A percentile compares a stretch with the other conserved stretches of the same genome.
phyloP scores from a whole-genome alignment of 2,329 filamentous ascomycete genomes.

The Emmonsiellopsis sp. region DNA sequence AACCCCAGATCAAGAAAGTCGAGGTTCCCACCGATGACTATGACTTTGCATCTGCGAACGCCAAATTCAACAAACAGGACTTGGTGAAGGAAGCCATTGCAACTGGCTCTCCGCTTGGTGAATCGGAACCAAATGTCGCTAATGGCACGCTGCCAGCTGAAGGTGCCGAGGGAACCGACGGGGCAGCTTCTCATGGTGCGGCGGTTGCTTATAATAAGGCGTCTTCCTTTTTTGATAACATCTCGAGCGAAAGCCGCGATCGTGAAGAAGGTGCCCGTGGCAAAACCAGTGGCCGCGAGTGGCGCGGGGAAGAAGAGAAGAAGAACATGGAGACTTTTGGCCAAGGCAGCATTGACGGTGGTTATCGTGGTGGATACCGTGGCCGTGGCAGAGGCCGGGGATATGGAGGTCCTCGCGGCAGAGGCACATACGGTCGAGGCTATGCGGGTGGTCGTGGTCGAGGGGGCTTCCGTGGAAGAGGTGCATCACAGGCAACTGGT shows the following conservation, averaged over 20 bases:
- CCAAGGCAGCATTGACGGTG: slow-evolving; percentile 84
- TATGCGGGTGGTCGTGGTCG: slow-evolving; percentile 35
- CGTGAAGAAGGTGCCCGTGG: slow-evolving; percentile 61
- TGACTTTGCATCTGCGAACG: slow-evolving; percentile 79
- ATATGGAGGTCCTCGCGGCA: slow-evolving; percentile 35
- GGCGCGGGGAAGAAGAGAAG: slow-evolving; percentile 85
- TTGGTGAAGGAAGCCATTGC: slow-evolving; percentile 82
- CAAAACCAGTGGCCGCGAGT: slow-evolving; percentile 71
- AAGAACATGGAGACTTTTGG: slow-evolving; percentile 98
- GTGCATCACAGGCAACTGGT: slow-evolving; percentile 29
- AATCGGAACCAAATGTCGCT: slow-evolving; percentile 41
- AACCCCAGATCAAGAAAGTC: slow-evolving; percentile 54
- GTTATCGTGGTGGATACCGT: slow-evolving; percentile 71
- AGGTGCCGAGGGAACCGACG: slow-evolving; percentile 22
- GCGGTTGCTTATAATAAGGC: slow-evolving; percentile 71
- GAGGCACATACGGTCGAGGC: slow-evolving; percentile 39
- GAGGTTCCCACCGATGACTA: slow-evolving; percentile 88
- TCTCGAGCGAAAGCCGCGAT: slow-evolving; percentile 87
- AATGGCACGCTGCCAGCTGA: slow-evolving; percentile 32
- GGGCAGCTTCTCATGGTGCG: slow-evolving; percentile 28
- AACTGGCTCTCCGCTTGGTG: slow-evolving; percentile 57
- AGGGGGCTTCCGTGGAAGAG: slow-evolving; percentile 36
- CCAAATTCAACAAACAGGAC: slow-evolving; percentile 83
- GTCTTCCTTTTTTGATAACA: slow-evolving; percentile 94
- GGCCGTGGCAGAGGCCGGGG: slow-evolving; percentile 56